Percentiles rank a stretch among this genome's conserved stretches.
Evolutionary conservation across 225 moss, liverwort and hornwort genomes (phyloP).

Genomic region (Physcomitrellopsis africana): DNA sequence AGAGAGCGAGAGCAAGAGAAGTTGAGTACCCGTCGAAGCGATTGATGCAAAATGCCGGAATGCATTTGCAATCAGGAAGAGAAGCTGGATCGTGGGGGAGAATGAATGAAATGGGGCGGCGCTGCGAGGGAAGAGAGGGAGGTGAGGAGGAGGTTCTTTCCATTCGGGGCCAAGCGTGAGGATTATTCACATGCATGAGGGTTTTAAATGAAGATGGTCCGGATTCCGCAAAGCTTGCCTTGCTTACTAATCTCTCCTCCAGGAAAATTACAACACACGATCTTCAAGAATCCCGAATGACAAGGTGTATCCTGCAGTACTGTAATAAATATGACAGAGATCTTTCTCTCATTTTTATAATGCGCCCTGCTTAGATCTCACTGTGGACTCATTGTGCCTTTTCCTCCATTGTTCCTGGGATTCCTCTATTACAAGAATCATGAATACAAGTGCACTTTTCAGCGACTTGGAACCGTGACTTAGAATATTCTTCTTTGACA

Average conservation of each 20-base stretch:
- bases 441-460: constrained; percentile 29
- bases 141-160: too few species aligned
- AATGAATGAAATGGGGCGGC: too few species aligned
- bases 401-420: constrained; percentile 29
- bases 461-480: not conserved
- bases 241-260: not conserved
- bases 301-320: not conserved
- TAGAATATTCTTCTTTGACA: not conserved
- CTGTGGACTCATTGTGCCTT: constrained; percentile 12
- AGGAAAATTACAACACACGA: constrained; percentile 35
- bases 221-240: too few species aligned
- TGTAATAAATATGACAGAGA: constrained; percentile 40
- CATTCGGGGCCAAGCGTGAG: too few species aligned
- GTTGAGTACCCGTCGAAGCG: too few species aligned
- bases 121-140: too few species aligned
- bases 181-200: too few species aligned
- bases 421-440: constrained; percentile 12
- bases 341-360: constrained; percentile 19
- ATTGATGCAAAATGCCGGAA: too few species aligned
- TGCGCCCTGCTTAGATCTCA: not conserved
- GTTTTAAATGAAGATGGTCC: too few species aligned
- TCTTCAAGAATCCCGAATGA: constrained; percentile 37
- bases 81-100: too few species aligned
- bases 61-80: too few species aligned
- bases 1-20: too few species aligned